Percentiles rank a stretch among this genome's conserved stretches.
Conservation (phyloP, 73 alveolate species). For the Paramecium primaurelia region DNA sequence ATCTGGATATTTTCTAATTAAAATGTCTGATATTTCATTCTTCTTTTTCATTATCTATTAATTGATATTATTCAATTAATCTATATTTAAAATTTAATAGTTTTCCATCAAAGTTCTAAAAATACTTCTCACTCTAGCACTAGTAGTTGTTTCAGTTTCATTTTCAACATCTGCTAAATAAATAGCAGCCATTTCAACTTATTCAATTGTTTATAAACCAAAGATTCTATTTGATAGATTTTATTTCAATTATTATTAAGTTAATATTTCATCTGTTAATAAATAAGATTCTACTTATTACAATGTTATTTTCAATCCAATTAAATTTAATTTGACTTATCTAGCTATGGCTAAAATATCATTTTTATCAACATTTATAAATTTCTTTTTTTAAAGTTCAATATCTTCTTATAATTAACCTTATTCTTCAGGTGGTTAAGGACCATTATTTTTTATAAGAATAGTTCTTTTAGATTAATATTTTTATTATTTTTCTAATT, state of each 20-base stretch:
- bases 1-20: background rate
- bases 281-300: constrained; percentile 1
- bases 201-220: background rate
- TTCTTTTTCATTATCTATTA: background rate
- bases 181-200: background rate
- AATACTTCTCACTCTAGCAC: constrained; percentile 32
- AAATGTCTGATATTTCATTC: background rate
- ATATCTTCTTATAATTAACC: background rate
- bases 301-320: background rate
- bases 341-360: background rate
- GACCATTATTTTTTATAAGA: background rate
- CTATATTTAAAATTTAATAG: background rate
- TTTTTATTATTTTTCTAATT: background rate
- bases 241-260: background rate
- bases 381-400: background rate
- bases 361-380: constrained; percentile 10
- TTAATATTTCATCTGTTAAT: background rate
- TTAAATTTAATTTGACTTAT: constrained; percentile 4
- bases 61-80: background rate
- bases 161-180: constrained; percentile 23
- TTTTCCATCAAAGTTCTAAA: constrained; percentile 29
- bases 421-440: background rate
- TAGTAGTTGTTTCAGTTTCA: constrained; percentile 7
- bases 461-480: background rate
- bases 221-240: background rate